Evolutionary conservation across 2,329 filamentous ascomycete genomes (phyloP).

Genomic region (Phaeophleospora eucalypticola): DNA sequence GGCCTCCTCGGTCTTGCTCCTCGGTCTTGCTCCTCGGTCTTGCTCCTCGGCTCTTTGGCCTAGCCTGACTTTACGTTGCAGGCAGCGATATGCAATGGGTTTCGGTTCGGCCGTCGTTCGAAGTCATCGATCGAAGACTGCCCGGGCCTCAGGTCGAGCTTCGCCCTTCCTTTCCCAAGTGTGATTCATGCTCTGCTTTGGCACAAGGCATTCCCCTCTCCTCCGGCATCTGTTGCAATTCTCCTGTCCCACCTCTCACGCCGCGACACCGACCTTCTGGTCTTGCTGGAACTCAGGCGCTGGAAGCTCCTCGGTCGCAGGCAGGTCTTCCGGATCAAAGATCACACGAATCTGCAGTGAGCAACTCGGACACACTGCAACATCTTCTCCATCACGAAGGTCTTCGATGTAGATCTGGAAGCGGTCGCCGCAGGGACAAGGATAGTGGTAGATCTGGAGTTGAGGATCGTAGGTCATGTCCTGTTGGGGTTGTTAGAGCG

Average conservation of each 20-base stretch:
- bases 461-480: slow-evolving; percentile 88
- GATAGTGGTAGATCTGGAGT: slow-evolving; percentile 88
- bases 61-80: too few species aligned
- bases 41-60: too few species aligned
- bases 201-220: too few species aligned
- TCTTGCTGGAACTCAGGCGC: slow-evolving; percentile 2
- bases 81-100: too few species aligned
- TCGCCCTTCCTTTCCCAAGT: too few species aligned
- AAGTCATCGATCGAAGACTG: too few species aligned
- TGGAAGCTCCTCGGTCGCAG: slow-evolving; percentile 35
- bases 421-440: slow-evolving; percentile 93
- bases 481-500: slow-evolving; percentile 14
- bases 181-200: too few species aligned
- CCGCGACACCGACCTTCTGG: slow-evolving; percentile 22
- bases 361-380: slow-evolving; percentile 96
- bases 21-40: too few species aligned
- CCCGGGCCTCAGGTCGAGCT: too few species aligned
- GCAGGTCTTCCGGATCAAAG: slow-evolving; percentile 65
- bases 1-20: too few species aligned
- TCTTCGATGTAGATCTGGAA: slow-evolving; percentile 88
- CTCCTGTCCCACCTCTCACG: slow-evolving; percentile 1
- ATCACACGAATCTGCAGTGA: slow-evolving; percentile 96
- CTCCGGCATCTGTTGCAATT: too few species aligned
- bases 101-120: too few species aligned
- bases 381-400: slow-evolving; percentile 81